These are phyloP conservation scores for Cercospora janseana DNA, from an alignment of 2,329 filamentous ascomycete species.

Conservation along the genomic window DNA sequence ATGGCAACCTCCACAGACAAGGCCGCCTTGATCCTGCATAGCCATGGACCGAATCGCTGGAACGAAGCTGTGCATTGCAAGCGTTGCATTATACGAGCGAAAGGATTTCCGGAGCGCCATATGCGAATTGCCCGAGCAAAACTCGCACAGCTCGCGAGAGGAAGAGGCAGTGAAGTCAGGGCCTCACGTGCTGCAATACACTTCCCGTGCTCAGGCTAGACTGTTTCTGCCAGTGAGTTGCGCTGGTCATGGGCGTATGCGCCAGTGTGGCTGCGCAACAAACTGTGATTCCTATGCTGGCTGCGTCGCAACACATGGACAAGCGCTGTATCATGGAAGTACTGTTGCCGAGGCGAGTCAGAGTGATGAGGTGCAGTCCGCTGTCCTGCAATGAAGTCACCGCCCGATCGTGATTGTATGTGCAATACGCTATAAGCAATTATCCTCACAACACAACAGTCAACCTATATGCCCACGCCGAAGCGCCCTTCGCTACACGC, in stretches of 20 bases:
- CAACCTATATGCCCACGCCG: no score
- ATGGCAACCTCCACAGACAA: background rate
- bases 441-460: no score
- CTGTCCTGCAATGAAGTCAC: no score
- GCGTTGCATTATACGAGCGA: no score
- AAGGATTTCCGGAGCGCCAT: no score
- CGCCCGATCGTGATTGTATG: no score
- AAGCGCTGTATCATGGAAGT: no score
- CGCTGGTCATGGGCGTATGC: conserved; percentile 8
- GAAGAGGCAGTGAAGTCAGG: background rate
- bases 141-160: background rate
- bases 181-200: background rate
- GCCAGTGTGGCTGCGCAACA: background rate
- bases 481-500: conserved; percentile 9
- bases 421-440: no score
- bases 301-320: no score
- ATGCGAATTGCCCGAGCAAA: no score
- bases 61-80: background rate
- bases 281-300: background rate
- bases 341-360: no score
- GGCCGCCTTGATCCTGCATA: background rate
- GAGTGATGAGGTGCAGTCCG: no score
- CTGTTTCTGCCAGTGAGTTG: background rate
- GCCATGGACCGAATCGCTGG: background rate
- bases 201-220: background rate